phyloP scores from a whole-genome alignment of 169 alveolate species.

The Hepatocystis sp. region DNA sequence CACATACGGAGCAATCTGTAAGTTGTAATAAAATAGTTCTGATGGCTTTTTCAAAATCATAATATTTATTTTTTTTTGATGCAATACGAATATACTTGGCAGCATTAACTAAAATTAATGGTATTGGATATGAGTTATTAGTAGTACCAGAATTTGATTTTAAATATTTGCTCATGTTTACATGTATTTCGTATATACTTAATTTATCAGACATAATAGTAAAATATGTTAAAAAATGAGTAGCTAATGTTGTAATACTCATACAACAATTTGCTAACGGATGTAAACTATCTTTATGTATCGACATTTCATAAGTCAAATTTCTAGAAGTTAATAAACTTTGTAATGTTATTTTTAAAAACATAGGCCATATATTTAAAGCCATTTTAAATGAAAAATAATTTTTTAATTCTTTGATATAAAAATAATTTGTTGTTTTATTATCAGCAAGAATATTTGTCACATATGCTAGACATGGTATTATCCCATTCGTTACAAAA shows the following conservation, averaged over 20 bases:
- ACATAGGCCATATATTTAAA: constrained; percentile 76
- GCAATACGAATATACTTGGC: constrained; percentile 73
- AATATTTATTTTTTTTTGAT: constrained; percentile 57
- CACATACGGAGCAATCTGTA: constrained; percentile 76
- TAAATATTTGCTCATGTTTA: constrained; percentile 41
- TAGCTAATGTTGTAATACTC: constrained; percentile 75
- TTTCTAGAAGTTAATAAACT: constrained; percentile 66
- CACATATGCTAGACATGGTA: constrained; percentile 73
- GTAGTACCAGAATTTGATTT: too few relatives aligned
- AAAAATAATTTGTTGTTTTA: constrained; percentile 36
- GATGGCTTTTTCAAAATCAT: constrained; percentile 70
- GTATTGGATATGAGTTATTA: constrained; percentile 28
- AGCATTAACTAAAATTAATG: constrained; percentile 59
- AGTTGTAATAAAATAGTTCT: constrained; percentile 68
- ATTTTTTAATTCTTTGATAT: constrained; percentile 66
- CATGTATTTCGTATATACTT: constrained; percentile 57
- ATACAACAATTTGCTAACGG: constrained; percentile 71
- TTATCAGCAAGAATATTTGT: constrained; percentile 61
- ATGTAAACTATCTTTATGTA: constrained; percentile 60
- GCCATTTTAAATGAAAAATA: constrained; percentile 76
- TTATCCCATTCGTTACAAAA: constrained; percentile 70
- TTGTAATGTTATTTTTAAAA: constrained; percentile 70
- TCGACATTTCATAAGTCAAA: constrained; percentile 71
- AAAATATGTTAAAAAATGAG: constrained; percentile 67
- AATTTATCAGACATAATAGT: constrained; percentile 66